These are phyloP conservation scores for Allium sativum DNA, from an alignment of 106 monocot species.

Conservation along the genomic window DNA sequence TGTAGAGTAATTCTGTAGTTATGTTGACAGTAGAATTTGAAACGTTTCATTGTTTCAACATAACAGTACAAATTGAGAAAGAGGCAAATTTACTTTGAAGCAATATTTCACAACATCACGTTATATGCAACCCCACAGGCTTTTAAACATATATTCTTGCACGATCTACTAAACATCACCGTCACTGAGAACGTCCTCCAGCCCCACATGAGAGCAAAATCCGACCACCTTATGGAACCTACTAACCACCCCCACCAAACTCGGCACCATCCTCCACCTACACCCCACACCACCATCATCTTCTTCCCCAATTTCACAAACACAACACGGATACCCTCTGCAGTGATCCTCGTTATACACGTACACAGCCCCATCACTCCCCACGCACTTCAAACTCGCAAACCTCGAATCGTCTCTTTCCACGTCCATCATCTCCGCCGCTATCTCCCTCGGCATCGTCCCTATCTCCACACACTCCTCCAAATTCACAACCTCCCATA, in stretches of 20 bases:
- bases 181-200: constrained; percentile 16
- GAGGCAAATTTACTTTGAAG: no score
- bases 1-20: no score
- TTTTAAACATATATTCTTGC: no score
- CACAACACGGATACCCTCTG: constrained; percentile 39
- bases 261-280: constrained; percentile 33
- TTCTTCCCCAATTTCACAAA: constrained; percentile 25
- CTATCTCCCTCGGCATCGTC: constrained; percentile 31
- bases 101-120: no score
- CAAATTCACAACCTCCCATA: constrained; percentile 31
- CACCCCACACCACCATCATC: constrained; percentile 19
- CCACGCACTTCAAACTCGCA: constrained; percentile 49
- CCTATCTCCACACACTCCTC: constrained; percentile 17
- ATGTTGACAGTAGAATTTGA: no score
- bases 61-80: no score
- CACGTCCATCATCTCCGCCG: constrained; percentile 25
- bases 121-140: no score
- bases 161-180: no score
- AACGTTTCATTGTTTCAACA: no score
- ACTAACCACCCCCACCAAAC: constrained; percentile 26
- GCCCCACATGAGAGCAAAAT: constrained; percentile 38
- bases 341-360: constrained; percentile 50
- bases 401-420: constrained; percentile 36
- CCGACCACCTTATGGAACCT: constrained; percentile 44
- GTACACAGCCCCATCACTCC: constrained; percentile 42